A percentile compares a stretch with the other conserved stretches of the same genome.
phyloP scores from a whole-genome alignment of 2,329 filamentous ascomycete species.

The Neoarthrinium moseri region DNA sequence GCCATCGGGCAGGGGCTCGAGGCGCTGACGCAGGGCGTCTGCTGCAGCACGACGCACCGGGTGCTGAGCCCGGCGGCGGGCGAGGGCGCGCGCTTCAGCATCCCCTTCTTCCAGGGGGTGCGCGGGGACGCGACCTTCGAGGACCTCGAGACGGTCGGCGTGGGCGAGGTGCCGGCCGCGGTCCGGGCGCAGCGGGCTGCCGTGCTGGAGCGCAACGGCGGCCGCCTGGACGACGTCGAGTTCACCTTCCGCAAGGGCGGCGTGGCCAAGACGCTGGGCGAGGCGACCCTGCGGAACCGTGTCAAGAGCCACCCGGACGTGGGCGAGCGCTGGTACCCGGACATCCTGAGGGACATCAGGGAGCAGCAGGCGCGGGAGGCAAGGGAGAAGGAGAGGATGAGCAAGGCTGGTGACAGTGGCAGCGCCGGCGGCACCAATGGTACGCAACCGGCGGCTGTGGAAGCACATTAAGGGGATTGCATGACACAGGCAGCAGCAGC shows the following conservation, averaged over 20 bases:
- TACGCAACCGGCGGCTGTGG: constrained; percentile 27
- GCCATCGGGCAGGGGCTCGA: constrained; percentile 87
- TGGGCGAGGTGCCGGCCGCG: constrained; percentile 57
- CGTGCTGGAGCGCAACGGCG: constrained; percentile 56
- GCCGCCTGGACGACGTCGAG: constrained; percentile 72
- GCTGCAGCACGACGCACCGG: constrained; percentile 77
- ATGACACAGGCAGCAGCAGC: too few relatives aligned
- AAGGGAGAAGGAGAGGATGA: constrained; percentile 23
- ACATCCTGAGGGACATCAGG: constrained; percentile 56
- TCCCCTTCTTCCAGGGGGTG: constrained; percentile 89
- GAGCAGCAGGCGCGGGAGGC: constrained; percentile 53
- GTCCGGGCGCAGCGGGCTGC: constrained; percentile 61
- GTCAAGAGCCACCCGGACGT: constrained; percentile 88
- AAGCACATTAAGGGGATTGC: constrained; percentile 32
- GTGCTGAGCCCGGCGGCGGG: constrained; percentile 73
- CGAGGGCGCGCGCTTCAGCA: constrained; percentile 70
- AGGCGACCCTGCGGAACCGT: constrained; percentile 81
- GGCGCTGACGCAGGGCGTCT: constrained; percentile 80
- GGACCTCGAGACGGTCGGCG: constrained; percentile 63
- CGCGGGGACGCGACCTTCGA: constrained; percentile 77
- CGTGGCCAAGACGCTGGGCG: constrained; percentile 67
- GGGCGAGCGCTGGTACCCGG: constrained; percentile 76
- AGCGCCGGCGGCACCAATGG: background rate
- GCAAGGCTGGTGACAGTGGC: constrained; percentile 9
- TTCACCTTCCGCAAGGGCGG: constrained; percentile 78